Evolutionary conservation across 768 basidiomycete species (phyloP).

Genomic region (Agaricus blazei): DNA sequence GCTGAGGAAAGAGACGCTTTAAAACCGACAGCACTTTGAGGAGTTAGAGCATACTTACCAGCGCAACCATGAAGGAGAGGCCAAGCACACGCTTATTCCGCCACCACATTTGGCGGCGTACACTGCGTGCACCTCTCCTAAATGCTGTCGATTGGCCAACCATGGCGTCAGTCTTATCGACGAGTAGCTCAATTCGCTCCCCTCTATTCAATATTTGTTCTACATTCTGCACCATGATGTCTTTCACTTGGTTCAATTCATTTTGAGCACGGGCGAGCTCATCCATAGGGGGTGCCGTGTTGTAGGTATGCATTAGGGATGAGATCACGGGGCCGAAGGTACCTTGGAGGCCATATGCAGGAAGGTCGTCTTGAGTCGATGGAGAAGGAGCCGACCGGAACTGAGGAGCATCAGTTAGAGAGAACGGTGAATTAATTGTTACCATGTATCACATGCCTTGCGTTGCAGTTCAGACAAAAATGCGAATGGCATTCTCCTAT

Average conservation of each 20-base stretch:
- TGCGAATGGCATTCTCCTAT: conserved; percentile 87
- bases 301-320: conserved; percentile 81
- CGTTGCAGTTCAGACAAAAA: conserved; percentile 86
- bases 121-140: conserved; percentile 79
- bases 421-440: conserved; percentile 4
- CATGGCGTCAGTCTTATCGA: conserved; percentile 97
- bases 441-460: conserved; percentile 39
- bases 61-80: conserved; percentile 63
- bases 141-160: conserved; percentile 93
- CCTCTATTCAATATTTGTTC: conserved; percentile 93
- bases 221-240: conserved; percentile 98
- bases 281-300: conserved; percentile 82
- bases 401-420: conserved; percentile 23
- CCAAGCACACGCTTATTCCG: conserved; percentile 67
- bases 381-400: conserved; percentile 62
- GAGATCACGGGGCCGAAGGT: conserved; percentile 67
- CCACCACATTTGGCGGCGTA: conserved; percentile 88
- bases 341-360: conserved; percentile 65
- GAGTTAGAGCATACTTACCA: conserved; percentile 39
- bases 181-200: conserved; percentile 91
- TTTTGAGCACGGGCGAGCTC: conserved; percentile 86
- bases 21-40: neutral
- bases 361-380: conserved; percentile 50
- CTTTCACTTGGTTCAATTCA: conserved; percentile 87
- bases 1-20: conserved; percentile 26